Conservation (phyloP, 306 rosid species). For the Prosopis cineraria region DNA sequence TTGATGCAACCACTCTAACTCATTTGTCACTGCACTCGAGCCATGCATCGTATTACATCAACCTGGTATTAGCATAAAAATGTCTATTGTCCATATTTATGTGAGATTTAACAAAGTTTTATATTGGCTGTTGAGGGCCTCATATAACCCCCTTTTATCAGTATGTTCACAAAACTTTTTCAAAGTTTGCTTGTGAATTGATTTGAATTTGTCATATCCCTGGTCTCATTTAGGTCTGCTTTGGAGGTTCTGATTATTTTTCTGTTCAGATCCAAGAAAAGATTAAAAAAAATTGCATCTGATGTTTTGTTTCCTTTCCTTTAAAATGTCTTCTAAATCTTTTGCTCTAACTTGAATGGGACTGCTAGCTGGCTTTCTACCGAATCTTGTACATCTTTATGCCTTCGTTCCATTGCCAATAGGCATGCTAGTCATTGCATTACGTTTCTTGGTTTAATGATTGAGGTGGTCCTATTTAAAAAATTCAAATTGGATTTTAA, state of each 20-base stretch:
- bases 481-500: neutral
- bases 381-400: neutral
- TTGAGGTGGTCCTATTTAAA: neutral
- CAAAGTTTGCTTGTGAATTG: neutral
- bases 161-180: neutral
- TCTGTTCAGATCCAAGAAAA: slow-evolving; percentile 15
- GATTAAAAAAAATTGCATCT: slow-evolving; percentile 2
- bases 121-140: too few relatives aligned
- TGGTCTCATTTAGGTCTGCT: slow-evolving; percentile 10
- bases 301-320: neutral
- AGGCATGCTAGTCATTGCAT: slow-evolving; percentile 1
- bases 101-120: too few relatives aligned
- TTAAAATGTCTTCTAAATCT: neutral
- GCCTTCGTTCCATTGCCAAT: neutral
- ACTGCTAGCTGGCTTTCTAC: slow-evolving; percentile 11
- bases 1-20: too few relatives aligned
- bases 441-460: neutral
- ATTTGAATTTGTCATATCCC: slow-evolving; percentile 4
- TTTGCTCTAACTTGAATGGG: neutral
- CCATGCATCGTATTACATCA: too few relatives aligned
- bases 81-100: too few relatives aligned
- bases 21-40: too few relatives aligned
- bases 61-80: too few relatives aligned
- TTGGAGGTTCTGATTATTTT: slow-evolving; percentile 27
- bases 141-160: too few relatives aligned